phyloP scores from a whole-genome alignment of 495 filamentous ascomycete species.

The Staphylotrichum tortipilum region DNA sequence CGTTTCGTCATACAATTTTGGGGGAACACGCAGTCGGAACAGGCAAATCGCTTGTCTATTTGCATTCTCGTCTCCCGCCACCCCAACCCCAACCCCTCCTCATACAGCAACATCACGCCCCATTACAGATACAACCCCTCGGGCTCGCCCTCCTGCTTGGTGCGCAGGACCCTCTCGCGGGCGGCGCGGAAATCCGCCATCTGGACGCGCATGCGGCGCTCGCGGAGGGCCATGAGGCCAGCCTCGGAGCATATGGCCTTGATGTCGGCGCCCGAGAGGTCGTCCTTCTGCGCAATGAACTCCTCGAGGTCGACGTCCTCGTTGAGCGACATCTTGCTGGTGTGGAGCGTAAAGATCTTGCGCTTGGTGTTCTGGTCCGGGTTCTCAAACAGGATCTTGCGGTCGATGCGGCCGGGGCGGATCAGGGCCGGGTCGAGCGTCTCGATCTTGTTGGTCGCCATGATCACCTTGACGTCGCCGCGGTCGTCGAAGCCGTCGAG shows the following conservation, averaged over 20 bases:
- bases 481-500: slow-evolving; percentile 98
- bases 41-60: slow-evolving; percentile 10
- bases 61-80: neutral
- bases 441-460: slow-evolving; percentile 99
- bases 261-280: slow-evolving; percentile 95
- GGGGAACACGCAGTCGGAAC: too few species aligned
- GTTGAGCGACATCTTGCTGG: slow-evolving; percentile 95
- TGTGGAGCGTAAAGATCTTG: slow-evolving; percentile 99
- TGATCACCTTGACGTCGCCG: slow-evolving; percentile 98
- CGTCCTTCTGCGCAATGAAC: slow-evolving; percentile 97
- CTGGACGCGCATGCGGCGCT: slow-evolving; percentile 95
- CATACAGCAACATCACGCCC: slow-evolving; percentile 1
- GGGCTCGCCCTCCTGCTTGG: slow-evolving; percentile 96
- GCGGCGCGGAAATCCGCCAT: slow-evolving; percentile 97
- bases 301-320: slow-evolving; percentile 96
- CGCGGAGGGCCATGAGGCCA: slow-evolving; percentile 86
- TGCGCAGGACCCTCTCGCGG: slow-evolving; percentile 92
- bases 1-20: too few species aligned
- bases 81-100: too few species aligned
- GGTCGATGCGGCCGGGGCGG: slow-evolving; percentile 94
- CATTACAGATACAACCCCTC: slow-evolving; percentile 95
- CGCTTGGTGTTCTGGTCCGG: slow-evolving; percentile 98
- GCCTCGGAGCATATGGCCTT: slow-evolving; percentile 98
- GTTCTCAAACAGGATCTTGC: slow-evolving; percentile 99
- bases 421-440: slow-evolving; percentile 94